Conservation (phyloP, 2,329 filamentous ascomycete genomes). For the Zopfia rhizophila region DNA sequence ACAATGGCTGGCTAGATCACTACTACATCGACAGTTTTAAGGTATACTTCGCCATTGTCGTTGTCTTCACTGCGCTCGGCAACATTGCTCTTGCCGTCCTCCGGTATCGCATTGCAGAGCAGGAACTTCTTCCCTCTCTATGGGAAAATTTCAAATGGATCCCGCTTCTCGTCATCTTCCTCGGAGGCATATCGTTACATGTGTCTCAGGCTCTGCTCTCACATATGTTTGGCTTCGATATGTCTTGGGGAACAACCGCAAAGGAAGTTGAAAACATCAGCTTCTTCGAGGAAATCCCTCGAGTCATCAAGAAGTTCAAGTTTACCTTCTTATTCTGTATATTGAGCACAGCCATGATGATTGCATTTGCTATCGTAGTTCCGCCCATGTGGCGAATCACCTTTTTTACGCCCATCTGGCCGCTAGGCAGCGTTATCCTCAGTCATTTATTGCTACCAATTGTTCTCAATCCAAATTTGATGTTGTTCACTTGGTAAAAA, state of each 20-base stretch:
- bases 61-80: slow-evolving; percentile 72
- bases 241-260: slow-evolving; percentile 85
- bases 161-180: slow-evolving; percentile 77
- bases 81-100: slow-evolving; percentile 70
- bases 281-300: slow-evolving; percentile 86
- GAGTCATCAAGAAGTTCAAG: slow-evolving; percentile 82
- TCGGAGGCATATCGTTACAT: slow-evolving; percentile 83
- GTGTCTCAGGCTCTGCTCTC: slow-evolving; percentile 81
- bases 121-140: slow-evolving; percentile 60
- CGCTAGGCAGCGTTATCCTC: slow-evolving; percentile 73
- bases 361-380: slow-evolving; percentile 73
- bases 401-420: slow-evolving; percentile 73
- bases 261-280: slow-evolving; percentile 85
- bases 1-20: slow-evolving; percentile 78
- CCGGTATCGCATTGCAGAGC: slow-evolving; percentile 69
- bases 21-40: slow-evolving; percentile 81
- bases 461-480: slow-evolving; percentile 79
- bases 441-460: slow-evolving; percentile 78
- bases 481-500: slow-evolving; percentile 80
- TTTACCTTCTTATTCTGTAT: slow-evolving; percentile 70
- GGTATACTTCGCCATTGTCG: slow-evolving; percentile 71
- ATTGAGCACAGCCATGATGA: slow-evolving; percentile 68
- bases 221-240: slow-evolving; percentile 87
- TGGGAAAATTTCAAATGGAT: slow-evolving; percentile 72
- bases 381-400: slow-evolving; percentile 65